phyloP scores from a whole-genome alignment of 1,139 yeast species.

The Diutina mesorugosa region DNA sequence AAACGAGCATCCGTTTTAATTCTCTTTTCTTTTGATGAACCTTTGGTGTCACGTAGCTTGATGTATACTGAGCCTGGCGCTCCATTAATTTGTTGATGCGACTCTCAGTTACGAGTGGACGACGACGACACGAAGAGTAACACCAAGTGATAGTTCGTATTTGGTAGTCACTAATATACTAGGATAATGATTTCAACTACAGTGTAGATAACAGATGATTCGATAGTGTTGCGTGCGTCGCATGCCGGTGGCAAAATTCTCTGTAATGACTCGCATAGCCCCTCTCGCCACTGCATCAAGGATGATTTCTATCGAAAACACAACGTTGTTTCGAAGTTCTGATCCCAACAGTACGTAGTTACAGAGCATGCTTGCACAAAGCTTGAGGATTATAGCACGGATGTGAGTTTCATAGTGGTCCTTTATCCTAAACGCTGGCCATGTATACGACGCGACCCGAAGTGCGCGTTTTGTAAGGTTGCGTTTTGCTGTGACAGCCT shows the following conservation, averaged over 20 bases:
- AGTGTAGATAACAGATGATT: background rate
- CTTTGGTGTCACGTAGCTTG: background rate
- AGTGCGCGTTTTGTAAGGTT: background rate
- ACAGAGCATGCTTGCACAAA: too few relatives aligned
- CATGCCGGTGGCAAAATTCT: background rate
- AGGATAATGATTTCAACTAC: background rate
- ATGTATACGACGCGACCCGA: background rate
- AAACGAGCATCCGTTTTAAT: constrained; percentile 2
- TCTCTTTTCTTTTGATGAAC: background rate
- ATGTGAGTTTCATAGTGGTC: too few relatives aligned
- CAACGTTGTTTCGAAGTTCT: too few relatives aligned
- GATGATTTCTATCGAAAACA: too few relatives aligned
- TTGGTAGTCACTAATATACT: background rate
- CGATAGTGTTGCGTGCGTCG: background rate
- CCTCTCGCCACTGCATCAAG: too few relatives aligned
- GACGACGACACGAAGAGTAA: background rate
- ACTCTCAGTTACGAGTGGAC: background rate
- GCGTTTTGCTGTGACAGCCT: background rate
- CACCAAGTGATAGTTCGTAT: background rate
- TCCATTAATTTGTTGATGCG: constrained; percentile 2
- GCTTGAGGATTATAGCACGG: too few relatives aligned
- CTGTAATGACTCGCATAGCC: too few relatives aligned
- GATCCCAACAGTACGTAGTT: too few relatives aligned
- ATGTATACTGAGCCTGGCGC: background rate
- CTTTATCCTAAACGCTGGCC: too few relatives aligned